A percentile compares a stretch with the other conserved stretches of the same genome.
Conservation (phyloP, 1,284 basidiomycete species). For the Rhodotorula sp. region DNA sequence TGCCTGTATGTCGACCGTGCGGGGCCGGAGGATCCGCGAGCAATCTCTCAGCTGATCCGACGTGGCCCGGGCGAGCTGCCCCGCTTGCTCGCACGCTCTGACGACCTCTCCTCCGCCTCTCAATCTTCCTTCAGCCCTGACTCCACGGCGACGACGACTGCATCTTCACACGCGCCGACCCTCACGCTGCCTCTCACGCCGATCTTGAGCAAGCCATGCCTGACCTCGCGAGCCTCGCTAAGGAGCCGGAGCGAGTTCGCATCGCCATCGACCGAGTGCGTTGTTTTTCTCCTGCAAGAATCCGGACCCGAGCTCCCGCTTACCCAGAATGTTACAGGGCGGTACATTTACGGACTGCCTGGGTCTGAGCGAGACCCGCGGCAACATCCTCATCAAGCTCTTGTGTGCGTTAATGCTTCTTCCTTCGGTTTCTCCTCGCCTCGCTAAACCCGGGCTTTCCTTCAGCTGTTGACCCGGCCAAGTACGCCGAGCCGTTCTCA, state of each 20-base stretch:
- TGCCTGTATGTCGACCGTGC: no score
- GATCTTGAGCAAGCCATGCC: not conserved
- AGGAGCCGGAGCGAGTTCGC: not conserved
- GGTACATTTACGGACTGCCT: constrained; percentile 50
- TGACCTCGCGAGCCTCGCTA: not conserved
- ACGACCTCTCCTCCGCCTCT: no score
- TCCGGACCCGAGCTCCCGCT: not conserved
- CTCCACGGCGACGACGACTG: not conserved
- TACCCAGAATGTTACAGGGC: constrained; percentile 38
- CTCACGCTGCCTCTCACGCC: no score
- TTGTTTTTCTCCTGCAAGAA: not conserved
- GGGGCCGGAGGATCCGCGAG: no score
- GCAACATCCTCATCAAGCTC: constrained; percentile 50
- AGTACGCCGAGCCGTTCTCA: constrained; percentile 90
- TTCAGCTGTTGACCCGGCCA: constrained; percentile 53
- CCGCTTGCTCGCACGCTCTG: no score
- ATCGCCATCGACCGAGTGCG: not conserved
- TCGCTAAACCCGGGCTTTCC: not conserved
- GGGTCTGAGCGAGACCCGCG: constrained; percentile 33
- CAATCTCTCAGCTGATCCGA: no score
- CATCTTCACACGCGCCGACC: not conserved
- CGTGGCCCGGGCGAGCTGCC: no score
- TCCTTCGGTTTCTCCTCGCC: not conserved
- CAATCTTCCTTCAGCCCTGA: no score
- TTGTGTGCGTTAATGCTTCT: constrained; percentile 26